Conservation (phyloP, 176 grass and related monocot species). For the Triticum turgidum region DNA sequence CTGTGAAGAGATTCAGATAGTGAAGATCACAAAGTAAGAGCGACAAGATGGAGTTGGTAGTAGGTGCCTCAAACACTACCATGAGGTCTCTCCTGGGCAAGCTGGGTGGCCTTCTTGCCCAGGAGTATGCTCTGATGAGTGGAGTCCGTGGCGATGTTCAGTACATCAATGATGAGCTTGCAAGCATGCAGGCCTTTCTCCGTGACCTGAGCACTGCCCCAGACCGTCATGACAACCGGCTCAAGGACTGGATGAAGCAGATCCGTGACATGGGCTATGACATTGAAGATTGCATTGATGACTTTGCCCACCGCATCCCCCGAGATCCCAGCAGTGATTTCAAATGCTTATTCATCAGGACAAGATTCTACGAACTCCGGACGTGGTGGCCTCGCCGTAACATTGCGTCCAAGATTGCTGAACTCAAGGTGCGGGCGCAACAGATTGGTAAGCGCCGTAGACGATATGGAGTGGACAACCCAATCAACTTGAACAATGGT, state of each 20-base stretch:
- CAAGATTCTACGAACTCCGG: neutral
- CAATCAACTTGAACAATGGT: too few relatives aligned
- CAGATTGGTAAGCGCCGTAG: neutral
- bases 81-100: neutral
- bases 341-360: neutral
- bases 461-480: neutral
- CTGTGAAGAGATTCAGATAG: too few relatives aligned
- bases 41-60: neutral
- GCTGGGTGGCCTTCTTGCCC: neutral
- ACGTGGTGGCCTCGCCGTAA: neutral
- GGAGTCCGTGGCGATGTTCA: neutral
- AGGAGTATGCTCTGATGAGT: neutral
- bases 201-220: neutral
- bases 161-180: neutral
- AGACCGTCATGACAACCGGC: neutral
- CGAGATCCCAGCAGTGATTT: neutral
- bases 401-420: neutral
- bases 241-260: constrained; percentile 15
- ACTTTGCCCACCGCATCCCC: neutral
- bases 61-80: neutral
- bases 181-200: constrained; percentile 10
- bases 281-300: neutral
- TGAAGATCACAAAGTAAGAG: neutral
- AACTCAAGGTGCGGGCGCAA: neutral
- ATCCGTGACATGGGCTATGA: constrained; percentile 4